Evolutionary conservation across 371 early-diverging fungal genomes (phyloP), one percentile per base, ranked within the genome.

Genomic region (Mucor saturninus): DNA sequence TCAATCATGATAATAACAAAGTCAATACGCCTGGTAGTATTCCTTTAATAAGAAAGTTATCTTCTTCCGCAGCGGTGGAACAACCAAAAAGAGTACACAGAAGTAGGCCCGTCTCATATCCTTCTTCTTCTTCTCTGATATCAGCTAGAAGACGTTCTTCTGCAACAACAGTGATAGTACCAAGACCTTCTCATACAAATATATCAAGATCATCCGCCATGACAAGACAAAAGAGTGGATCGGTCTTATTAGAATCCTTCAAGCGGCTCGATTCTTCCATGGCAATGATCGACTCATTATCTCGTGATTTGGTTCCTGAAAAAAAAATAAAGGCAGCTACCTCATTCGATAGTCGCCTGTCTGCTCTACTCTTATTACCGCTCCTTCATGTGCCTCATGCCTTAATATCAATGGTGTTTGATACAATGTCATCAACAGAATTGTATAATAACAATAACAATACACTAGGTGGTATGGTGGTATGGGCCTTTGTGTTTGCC

Each of bases 341-440:
- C 3, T 9, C 67, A 53, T 58, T 62, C 53, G 68, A 68, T 40
- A 15, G 63, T 42, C 59, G 63, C 11, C 30, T 68, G 13, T 49
- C 67, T 5, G 55, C 59, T 3, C 40, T 70, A 37, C 58, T 70
- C 7, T 50, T 70, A 15, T 46, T 70, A 29, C 71, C 71, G 4
- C 30, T 70, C 26, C 59, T 70, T 37, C 71, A 70, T 59, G 54
- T 70, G 38, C 71, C 71, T 39, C 71, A 70, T 55, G 62, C 63
- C 28, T 45, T 70, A 30, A 66, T 70, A 40, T 62, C 67, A 6
- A 59, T 70, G 51, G 56, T 52, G 28, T 66, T 70, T 59, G 71
- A 70, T 50, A 37, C 52, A n/a, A 54, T 38, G 5, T 32, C 28
- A 21, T 31, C 58, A 35, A 5, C 51, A 13, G 21, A 30, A 5